A percentile compares a stretch with the other conserved stretches of the same genome.
phyloP scores from a whole-genome alignment of 163 green algal species.

The Chlorella variabilis region DNA sequence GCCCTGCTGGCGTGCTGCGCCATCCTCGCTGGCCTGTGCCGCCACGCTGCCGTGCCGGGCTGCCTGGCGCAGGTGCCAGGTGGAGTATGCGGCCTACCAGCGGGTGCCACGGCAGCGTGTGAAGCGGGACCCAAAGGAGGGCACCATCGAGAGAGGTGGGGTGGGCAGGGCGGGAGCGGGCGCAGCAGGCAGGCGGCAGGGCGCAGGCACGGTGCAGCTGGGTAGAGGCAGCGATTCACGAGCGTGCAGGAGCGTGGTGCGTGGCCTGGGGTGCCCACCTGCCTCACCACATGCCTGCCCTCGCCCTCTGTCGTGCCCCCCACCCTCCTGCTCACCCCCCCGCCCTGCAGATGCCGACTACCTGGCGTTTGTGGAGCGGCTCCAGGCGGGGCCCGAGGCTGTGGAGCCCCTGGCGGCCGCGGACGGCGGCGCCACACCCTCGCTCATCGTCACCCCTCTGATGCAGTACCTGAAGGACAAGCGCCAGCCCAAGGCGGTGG shows the following conservation, averaged over 20 bases:
- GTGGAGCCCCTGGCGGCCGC: neutral
- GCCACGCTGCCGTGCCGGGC: no score
- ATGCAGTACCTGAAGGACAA: constrained; percentile 51
- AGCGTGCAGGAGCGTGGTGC: no score
- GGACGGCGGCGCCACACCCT: neutral
- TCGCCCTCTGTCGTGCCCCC: no score
- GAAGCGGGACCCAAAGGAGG: constrained; percentile 72
- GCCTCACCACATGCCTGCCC: no score
- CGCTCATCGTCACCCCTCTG: constrained; percentile 18
- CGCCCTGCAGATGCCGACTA: constrained; percentile 65
- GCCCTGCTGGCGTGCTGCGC: no score
- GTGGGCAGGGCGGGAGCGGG: neutral
- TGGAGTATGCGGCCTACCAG: constrained; percentile 86
- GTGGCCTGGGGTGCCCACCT: no score
- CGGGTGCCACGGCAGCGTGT: constrained; percentile 57
- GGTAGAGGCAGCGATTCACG: no score
- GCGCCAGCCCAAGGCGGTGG: constrained; percentile 7
- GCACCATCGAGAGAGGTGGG: constrained; percentile 75
- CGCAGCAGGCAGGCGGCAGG: neutral
- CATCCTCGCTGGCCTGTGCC: no score
- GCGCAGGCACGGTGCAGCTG: neutral
- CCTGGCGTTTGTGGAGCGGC: constrained; percentile 62
- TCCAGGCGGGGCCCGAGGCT: constrained; percentile 52
- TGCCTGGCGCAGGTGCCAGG: constrained; percentile 51
- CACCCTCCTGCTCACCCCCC: no score